Percentiles rank a stretch among this genome's conserved stretches.
These are phyloP conservation scores for Lathyrus sativus DNA, from an alignment of 306 rosid genomes.

Conservation along the genomic window DNA sequence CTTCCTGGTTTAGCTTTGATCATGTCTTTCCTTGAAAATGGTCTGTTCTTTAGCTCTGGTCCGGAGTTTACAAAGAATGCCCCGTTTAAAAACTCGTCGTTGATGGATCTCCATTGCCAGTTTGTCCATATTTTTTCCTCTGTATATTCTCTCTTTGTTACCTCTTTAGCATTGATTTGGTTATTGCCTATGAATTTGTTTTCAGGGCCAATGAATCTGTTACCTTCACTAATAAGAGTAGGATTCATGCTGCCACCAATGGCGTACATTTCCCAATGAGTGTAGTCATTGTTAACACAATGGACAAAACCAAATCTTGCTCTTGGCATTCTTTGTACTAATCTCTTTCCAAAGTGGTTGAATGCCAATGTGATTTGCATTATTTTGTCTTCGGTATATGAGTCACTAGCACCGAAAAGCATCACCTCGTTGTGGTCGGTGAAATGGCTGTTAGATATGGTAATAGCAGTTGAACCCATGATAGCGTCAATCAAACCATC, in stretches of 20 bases:
- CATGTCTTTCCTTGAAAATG: constrained; percentile 46
- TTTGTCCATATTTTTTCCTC: constrained; percentile 38
- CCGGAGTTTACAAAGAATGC: constrained; percentile 66
- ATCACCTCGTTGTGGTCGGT: constrained; percentile 76
- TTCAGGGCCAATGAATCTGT: constrained; percentile 60
- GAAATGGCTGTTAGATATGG: constrained; percentile 82
- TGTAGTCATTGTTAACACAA: constrained; percentile 74
- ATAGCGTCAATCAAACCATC: constrained; percentile 80
- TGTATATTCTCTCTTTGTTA: constrained; percentile 65
- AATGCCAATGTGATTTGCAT: constrained; percentile 85
- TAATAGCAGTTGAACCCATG: constrained; percentile 79
- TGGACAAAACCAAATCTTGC: constrained; percentile 70
- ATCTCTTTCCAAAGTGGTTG: constrained; percentile 78
- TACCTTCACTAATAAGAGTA: constrained; percentile 80
- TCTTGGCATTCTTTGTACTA: constrained; percentile 81
- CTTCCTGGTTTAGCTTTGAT: constrained; percentile 61
- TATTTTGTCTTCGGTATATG: constrained; percentile 40
- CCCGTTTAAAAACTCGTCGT: constrained; percentile 69
- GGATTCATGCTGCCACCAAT: constrained; percentile 78
- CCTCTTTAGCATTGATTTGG: background rate
- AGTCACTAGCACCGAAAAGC: constrained; percentile 72
- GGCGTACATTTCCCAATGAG: constrained; percentile 89
- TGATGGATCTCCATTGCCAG: constrained; percentile 84
- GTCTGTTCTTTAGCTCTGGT: constrained; percentile 15
- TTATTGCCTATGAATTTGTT: background rate